Base-by-base conservation (phyloP, 2,329 filamentous ascomycete species). In the Trichocomaceae sp. region DNA sequence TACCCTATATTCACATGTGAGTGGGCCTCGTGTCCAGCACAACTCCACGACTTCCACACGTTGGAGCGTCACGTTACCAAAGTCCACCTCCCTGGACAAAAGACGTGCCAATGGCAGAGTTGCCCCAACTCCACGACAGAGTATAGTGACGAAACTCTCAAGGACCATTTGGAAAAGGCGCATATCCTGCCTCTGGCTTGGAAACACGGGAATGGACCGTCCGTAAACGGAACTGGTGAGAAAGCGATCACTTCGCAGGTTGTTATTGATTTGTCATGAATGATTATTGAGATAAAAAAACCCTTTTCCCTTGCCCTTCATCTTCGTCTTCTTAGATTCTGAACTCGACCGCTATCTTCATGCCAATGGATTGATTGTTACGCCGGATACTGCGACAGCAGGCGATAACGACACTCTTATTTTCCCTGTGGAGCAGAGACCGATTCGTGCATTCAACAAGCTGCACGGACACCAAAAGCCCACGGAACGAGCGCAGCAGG, bases 21-120 rank as follows among this genome's bases (percentile, higher is more conserved):
- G 42, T 86, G 83, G 83, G 67, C 75, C 50, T 66, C 69, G 1
- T 87, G 84, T 63, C 66, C 68, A 3, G 77, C 79, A 0, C 75
- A 83, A 59, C 69, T 86, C 5, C 83, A 86, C 66, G 86, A 85
- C 60, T 66, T 85, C 13, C 76, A 79, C 8, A 81, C 79, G 0
- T 69, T 86, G 5, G 77, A 77, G 58, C 80, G 79, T 55, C 84
- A 87, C 64, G 67, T 84, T 5, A 64, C 73, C 50, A 84, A 82
- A 61, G 66, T 79, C 3, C 83, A 86, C 55, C 60, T 70, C 2
- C 65, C 69, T 2, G 57, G 64, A 50, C 58, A 63, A 15, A 63
- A 67, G 44, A 63, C 60, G 20, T 72, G 70, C 53, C 60, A 53
- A 35, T 58, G 51, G 50, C 45, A 26, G 20, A 26, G 55, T 20